A percentile compares a stretch with the other conserved stretches of the same genome.
These are phyloP conservation scores for Cladosporium sp. DNA, from an alignment of 2,329 filamentous ascomycete genomes.

Conservation along the genomic window DNA sequence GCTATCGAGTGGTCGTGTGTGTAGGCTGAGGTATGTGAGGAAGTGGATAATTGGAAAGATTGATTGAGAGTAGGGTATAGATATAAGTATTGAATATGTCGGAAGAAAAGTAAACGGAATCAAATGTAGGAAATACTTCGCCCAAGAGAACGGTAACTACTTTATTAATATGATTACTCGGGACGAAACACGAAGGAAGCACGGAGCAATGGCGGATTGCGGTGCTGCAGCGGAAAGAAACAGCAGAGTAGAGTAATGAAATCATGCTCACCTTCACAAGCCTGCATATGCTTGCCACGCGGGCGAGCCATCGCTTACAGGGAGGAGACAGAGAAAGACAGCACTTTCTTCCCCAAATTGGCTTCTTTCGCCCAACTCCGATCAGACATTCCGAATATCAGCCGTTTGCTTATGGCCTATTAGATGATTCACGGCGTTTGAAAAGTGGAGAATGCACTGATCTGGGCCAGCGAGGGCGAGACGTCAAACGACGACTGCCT, in stretches of 20 bases:
- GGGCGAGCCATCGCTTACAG: too few species aligned
- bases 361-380: slow-evolving; percentile 3
- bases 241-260: too few species aligned
- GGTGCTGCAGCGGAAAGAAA: background rate
- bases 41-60: background rate
- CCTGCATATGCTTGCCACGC: too few species aligned
- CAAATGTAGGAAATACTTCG: background rate
- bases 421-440: background rate
- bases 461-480: background rate
- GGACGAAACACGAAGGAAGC: background rate
- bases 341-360: background rate
- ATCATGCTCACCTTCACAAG: too few species aligned
- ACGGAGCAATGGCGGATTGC: slow-evolving; percentile 10
- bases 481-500: background rate
- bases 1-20: background rate
- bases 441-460: background rate
- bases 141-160: background rate
- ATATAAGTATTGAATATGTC: background rate
- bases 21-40: background rate
- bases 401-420: background rate
- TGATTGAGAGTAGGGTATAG: background rate
- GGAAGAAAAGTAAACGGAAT: too few species aligned
- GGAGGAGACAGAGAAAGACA: background rate
- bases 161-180: background rate
- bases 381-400: background rate